phyloP scores from a whole-genome alignment of 1,284 basidiomycete genomes.

The Malassezia obtusa region DNA sequence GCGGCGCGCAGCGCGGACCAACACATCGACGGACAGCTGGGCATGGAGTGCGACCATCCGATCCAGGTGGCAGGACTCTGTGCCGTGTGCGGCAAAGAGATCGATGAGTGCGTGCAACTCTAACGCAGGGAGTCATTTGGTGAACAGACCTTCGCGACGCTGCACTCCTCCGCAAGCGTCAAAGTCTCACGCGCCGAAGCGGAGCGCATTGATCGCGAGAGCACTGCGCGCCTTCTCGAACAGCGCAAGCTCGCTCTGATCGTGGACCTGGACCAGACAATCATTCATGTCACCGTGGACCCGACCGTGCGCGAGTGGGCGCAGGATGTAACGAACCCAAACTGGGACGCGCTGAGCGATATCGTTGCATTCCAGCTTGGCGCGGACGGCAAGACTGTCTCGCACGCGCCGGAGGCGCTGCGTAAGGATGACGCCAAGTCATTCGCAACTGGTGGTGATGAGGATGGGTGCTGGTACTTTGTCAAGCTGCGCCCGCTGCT shows the following conservation, averaged over 20 bases:
- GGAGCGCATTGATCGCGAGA: conserved; percentile 71
- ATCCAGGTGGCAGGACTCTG: conserved; percentile 86
- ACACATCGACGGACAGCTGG: neutral
- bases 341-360: conserved; percentile 76
- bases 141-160: conserved; percentile 27
- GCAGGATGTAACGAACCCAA: conserved; percentile 69
- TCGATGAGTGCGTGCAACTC: conserved; percentile 64
- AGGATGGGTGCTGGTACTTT: conserved; percentile 76
- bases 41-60: conserved; percentile 66
- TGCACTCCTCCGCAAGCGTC: conserved; percentile 38
- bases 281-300: conserved; percentile 96
- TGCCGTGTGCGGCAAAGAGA: conserved; percentile 82
- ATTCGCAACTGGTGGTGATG: conserved; percentile 12
- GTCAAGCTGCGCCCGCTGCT: conserved; percentile 88
- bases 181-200: conserved; percentile 57
- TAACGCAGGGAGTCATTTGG: neutral
- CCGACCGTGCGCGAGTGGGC: conserved; percentile 98
- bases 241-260: conserved; percentile 79
- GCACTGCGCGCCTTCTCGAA: conserved; percentile 65
- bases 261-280: conserved; percentile 96
- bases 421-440: conserved; percentile 25
- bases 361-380: conserved; percentile 73
- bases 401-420: conserved; percentile 7
- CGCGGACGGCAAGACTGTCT: conserved; percentile 59
- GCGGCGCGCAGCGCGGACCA: conserved; percentile 2